Base-by-base conservation (phyloP, 1,139 yeast genomes). In the Hyphopichia khmerensis region DNA sequence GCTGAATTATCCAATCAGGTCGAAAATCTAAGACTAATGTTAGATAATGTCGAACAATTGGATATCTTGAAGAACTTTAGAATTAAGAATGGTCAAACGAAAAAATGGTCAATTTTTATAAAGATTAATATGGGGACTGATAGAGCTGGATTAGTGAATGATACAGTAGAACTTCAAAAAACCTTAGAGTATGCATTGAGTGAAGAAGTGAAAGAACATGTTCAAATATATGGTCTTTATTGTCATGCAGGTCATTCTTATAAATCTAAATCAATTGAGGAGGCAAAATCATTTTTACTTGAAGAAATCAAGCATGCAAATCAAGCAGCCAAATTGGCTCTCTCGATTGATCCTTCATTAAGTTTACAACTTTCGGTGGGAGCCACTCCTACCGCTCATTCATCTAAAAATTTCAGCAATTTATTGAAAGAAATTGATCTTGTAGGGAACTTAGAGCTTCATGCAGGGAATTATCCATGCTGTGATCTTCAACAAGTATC, bases 231-330 rank as follows among this genome's bases (percentile, higher is more conserved):
- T 51, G 95, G 95, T 0, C 80, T 86, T 52, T 87, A 87, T 60
- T 82, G 87, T 41, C 95, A 87, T 62, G 88, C 90, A 1, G 95
- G 95, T 2, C 87, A 84, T 50, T 82, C 91, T 0, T 87, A 87
- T 53, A 66, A 67, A 2, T 69, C 85, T 0, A 61, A 65, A 13
- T 61, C 72, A n/a, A 59, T 67, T 31, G 67, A 64, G 1, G 72
- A 71, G 24, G 87, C 89, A 0, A 71, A 72, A 42, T 56, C 56
- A 4, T 69, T 65, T 37, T 62, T 86, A 31, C 45, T 75, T 18
- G 76, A 76, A 29, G 95, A 87, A 52, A 69, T 86, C 36, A 57
- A 55, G 2, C 76, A 78, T 24, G 87, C 82, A 3, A 73, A 79
- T 48, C 56, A 57, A 9, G 91, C 90, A 0, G 77, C 84, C 6